Evolutionary conservation across 163 green algal species (phyloP).

Genomic region (Smithsoniella earleae): DNA sequence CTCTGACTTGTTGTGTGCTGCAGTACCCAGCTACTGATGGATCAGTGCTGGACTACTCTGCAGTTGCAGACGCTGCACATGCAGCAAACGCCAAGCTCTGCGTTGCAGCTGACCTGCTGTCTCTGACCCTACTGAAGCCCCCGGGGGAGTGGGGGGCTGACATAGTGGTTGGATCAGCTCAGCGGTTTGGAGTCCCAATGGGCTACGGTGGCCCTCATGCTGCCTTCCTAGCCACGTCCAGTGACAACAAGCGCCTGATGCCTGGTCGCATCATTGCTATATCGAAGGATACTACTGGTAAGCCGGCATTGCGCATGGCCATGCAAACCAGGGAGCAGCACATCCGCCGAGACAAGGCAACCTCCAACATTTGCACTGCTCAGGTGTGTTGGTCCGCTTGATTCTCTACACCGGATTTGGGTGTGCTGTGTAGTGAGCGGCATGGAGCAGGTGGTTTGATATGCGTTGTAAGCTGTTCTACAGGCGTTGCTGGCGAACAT

Average conservation of each 20-base stretch:
- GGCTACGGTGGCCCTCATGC: slow-evolving; percentile 96
- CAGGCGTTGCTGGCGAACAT: slow-evolving; percentile 97
- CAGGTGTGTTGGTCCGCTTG: slow-evolving; percentile 51
- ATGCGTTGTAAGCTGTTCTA: too few relatives aligned
- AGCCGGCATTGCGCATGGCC: slow-evolving; percentile 91
- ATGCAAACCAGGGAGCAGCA: slow-evolving; percentile 99
- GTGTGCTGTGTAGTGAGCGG: neutral
- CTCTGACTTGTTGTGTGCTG: too few relatives aligned
- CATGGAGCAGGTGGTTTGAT: too few relatives aligned
- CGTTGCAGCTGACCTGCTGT: slow-evolving; percentile 87
- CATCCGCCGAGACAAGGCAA: slow-evolving; percentile 98
- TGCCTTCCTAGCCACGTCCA: slow-evolving; percentile 88
- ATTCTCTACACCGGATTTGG: too few relatives aligned
- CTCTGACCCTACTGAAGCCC: slow-evolving; percentile 83
- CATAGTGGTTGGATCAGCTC: slow-evolving; percentile 89
- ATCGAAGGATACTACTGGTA: slow-evolving; percentile 72
- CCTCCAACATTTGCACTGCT: slow-evolving; percentile 98
- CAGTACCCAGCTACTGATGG: slow-evolving; percentile 98
- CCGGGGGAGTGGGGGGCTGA: slow-evolving; percentile 96
- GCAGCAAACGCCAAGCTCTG: slow-evolving; percentile 70
- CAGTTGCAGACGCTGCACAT: slow-evolving; percentile 48
- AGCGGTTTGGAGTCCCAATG: slow-evolving; percentile 87
- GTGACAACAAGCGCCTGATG: slow-evolving; percentile 93
- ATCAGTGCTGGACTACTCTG: slow-evolving; percentile 75
- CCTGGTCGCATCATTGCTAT: slow-evolving; percentile 95